Base-by-base conservation (phyloP, 441 rosid species). In the Jatropha podagrica region DNA sequence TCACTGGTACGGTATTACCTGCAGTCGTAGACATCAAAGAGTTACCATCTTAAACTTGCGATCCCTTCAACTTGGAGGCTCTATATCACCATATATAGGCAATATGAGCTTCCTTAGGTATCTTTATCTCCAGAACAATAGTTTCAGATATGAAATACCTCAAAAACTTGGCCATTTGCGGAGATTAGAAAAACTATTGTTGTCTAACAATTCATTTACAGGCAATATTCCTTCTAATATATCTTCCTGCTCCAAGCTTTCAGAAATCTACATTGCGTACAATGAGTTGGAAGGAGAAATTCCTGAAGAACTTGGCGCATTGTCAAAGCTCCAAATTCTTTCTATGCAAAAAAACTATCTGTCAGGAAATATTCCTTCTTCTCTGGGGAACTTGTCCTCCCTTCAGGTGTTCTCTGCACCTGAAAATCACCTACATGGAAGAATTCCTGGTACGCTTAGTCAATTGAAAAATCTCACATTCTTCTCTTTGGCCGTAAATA, bases 301-400 rank as follows among this genome's bases (percentile, higher is more conserved):
- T 26, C 75, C 78, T 1, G 14, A 12, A 0, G 67, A 74, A 12
- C n/a, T 79, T n/a, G 68, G 23, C 9, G 38, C 59, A 7, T 38
- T 79, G 65, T 5, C 63, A 44, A 79, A 69, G 40, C 78, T 79
- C 37, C 18, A 46, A 20, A 0, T 4, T 5, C 65, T 52, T 52
- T 13, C 18, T 52, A 13, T 13, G 56, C 56, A 52, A 13, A 52
- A 52, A 15, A 81, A 72, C 58, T 44, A 66, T 51, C 59, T 81
- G 23, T 48, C 59, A 6, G 85, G 82, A 18, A 12, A 3, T 12
- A 73, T 82, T 13, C 82, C 82, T 20, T 14, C 55, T n/a, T 79
- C 76, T 17, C 7, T 79, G 2, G 79, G 85, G 13, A 82, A 82
- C 67, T 42, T 79, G 10, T 69, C 82, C 2, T 76, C 74, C 41